A percentile compares a stretch with the other conserved stretches of the same genome.
phyloP scores from a whole-genome alignment of 208 protist genomes.

The Leishmania tropica region DNA sequence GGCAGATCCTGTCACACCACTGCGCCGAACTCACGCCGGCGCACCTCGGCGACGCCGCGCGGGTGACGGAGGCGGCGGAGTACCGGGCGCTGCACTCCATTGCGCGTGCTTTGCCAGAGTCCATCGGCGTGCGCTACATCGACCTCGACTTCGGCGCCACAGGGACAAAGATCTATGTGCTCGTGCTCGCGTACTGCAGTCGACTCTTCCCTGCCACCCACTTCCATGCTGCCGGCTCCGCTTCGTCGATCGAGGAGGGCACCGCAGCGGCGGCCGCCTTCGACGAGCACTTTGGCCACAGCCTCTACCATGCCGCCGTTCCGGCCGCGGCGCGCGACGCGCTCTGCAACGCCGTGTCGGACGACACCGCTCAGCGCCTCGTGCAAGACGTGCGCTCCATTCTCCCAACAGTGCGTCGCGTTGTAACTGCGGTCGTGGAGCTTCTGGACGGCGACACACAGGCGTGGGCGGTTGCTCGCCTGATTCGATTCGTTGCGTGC shows the following conservation, averaged over 20 bases:
- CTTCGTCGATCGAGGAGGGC: background rate
- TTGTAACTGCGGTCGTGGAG: slow-evolving; percentile 56
- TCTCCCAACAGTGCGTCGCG: slow-evolving; percentile 55
- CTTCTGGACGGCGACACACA: slow-evolving; percentile 52
- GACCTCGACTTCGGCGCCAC: slow-evolving; percentile 64
- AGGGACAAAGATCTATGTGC: slow-evolving; percentile 70
- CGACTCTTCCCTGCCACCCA: slow-evolving; percentile 48
- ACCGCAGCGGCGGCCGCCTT: slow-evolving; percentile 12
- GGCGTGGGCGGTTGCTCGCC: slow-evolving; percentile 35
- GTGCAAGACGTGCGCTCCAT: slow-evolving; percentile 42
- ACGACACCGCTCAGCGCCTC: slow-evolving; percentile 46
- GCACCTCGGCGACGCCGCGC: slow-evolving; percentile 66
- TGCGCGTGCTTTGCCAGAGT: slow-evolving; percentile 59
- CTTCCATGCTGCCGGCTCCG: background rate
- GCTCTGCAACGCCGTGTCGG: slow-evolving; percentile 51
- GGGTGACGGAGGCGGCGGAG: slow-evolving; percentile 58
- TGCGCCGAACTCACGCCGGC: slow-evolving; percentile 61
- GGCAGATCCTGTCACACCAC: slow-evolving; percentile 42
- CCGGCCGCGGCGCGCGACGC: slow-evolving; percentile 23
- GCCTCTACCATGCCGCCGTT: slow-evolving; percentile 33
- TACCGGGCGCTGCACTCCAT: slow-evolving; percentile 64
- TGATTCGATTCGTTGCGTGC: slow-evolving; percentile 69
- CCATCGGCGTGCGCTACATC: slow-evolving; percentile 53
- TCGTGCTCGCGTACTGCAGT: slow-evolving; percentile 74
- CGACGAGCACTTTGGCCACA: slow-evolving; percentile 21